A percentile compares a stretch with the other conserved stretches of the same genome.
phyloP scores from a whole-genome alignment of 805 yeast genomes.

The Wickerhamiella musiphila region DNA sequence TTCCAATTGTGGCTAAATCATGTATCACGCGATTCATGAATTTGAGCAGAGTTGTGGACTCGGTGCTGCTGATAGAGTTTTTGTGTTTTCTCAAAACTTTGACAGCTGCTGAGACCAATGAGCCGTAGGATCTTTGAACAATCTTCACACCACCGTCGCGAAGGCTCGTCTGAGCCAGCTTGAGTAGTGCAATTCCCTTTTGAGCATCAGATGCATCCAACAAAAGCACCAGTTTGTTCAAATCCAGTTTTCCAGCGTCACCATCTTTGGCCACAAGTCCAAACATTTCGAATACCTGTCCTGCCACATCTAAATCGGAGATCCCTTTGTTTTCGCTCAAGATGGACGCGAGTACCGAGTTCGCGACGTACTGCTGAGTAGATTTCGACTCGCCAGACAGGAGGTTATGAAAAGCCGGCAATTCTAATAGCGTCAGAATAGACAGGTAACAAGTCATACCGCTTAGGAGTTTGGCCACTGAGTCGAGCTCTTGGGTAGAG shows the following conservation, averaged over 20 bases:
- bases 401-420: slow-evolving; percentile 36
- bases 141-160: slow-evolving; percentile 34
- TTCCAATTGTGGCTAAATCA: slow-evolving; percentile 30
- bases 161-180: slow-evolving; percentile 31
- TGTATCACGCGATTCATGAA: slow-evolving; percentile 51
- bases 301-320: slow-evolving; percentile 32
- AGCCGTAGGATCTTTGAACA: slow-evolving; percentile 54
- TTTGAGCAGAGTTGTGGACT: slow-evolving; percentile 34
- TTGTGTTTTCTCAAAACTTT: slow-evolving; percentile 21
- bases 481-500: slow-evolving; percentile 9
- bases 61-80: too few relatives aligned
- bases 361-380: slow-evolving; percentile 40
- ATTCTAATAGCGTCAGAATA: slow-evolving; percentile 20
- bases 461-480: slow-evolving; percentile 17
- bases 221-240: slow-evolving; percentile 56
- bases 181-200: slow-evolving; percentile 30
- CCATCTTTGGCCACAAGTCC: slow-evolving; percentile 32
- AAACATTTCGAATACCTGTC: slow-evolving; percentile 42
- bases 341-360: slow-evolving; percentile 42
- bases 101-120: slow-evolving; percentile 47
- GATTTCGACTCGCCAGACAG: slow-evolving; percentile 33
- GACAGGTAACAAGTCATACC: slow-evolving; percentile 20
- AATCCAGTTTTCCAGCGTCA: slow-evolving; percentile 18
- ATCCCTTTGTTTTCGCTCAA: slow-evolving; percentile 26
- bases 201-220: slow-evolving; percentile 34